phyloP scores from a whole-genome alignment of 2,329 filamentous ascomycete species.

The Thermomyces lanuginosus region DNA sequence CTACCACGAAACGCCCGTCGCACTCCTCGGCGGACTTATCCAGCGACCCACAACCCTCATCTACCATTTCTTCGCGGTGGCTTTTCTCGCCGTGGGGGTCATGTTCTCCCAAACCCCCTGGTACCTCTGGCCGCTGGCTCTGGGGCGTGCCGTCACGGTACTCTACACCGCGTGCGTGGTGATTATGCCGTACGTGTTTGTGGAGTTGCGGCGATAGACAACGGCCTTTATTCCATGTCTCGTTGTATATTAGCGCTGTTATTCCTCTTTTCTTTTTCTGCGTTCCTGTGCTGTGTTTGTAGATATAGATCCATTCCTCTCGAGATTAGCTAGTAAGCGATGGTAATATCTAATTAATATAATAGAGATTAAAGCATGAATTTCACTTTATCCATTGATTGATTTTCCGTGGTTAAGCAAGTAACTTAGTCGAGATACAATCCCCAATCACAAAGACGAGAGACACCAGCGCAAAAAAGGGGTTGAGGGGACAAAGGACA shows the following conservation, averaged over 20 bases:
- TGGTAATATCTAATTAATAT: no score
- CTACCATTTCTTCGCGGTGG: conserved; percentile 89
- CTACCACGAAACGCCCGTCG: conserved; percentile 60
- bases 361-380: no score
- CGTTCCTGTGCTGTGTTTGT: conserved; percentile 2
- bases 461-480: no score
- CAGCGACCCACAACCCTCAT: conserved; percentile 61
- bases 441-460: no score
- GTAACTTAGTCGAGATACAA: no score
- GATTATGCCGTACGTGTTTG: conserved; percentile 65
- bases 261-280: conserved; percentile 5
- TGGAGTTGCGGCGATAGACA: conserved; percentile 39
- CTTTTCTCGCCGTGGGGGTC: conserved; percentile 70
- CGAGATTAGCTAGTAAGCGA: no score
- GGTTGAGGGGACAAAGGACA: no score
- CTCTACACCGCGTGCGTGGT: conserved; percentile 69
- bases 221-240: conserved; percentile 5
- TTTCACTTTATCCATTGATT: no score
- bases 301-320: no score
- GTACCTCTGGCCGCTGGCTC: conserved; percentile 45
- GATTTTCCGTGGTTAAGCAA: no score
- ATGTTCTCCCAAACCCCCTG: conserved; percentile 35
- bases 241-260: conserved; percentile 3
- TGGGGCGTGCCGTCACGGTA: conserved; percentile 51
- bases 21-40: conserved; percentile 67